Percentiles rank a stretch among this genome's conserved stretches.
phyloP scores from a whole-genome alignment of 352 stramenopile species.

The Globisporangium middletonii region DNA sequence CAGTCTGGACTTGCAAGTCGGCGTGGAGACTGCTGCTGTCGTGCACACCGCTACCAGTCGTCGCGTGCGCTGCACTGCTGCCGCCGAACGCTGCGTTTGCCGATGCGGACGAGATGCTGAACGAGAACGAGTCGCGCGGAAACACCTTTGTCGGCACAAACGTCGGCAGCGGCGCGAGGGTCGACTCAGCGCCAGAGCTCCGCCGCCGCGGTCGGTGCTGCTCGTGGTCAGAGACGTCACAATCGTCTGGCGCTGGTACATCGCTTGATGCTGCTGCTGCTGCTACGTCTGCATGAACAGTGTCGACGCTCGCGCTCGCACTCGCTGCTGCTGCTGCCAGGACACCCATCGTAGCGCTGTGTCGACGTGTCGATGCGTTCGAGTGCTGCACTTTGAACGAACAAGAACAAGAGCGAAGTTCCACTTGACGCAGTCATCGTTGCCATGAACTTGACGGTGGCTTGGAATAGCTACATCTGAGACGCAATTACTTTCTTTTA shows the following conservation, averaged over 20 bases:
- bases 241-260: too few species aligned
- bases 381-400: too few species aligned
- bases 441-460: too few species aligned
- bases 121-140: conserved; percentile 1
- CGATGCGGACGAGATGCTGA: background rate
- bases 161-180: background rate
- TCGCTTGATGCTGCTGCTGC: too few species aligned
- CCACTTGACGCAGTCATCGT: too few species aligned
- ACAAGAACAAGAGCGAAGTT: too few species aligned
- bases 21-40: background rate
- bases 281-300: too few species aligned
- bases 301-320: too few species aligned
- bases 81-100: background rate
- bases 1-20: conserved; percentile 4
- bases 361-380: too few species aligned
- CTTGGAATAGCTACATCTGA: too few species aligned
- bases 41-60: background rate
- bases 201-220: background rate
- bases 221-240: background rate
- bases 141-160: conserved; percentile 1
- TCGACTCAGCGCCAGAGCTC: conserved; percentile 2
- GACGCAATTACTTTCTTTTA: too few species aligned
- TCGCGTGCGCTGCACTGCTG: background rate
- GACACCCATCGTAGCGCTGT: too few species aligned
- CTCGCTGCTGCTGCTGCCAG: background rate